A percentile compares a stretch with the other conserved stretches of the same genome.
Conservation (phyloP, 2,329 filamentous ascomycete species). For the Blastomyces percursus region DNA sequence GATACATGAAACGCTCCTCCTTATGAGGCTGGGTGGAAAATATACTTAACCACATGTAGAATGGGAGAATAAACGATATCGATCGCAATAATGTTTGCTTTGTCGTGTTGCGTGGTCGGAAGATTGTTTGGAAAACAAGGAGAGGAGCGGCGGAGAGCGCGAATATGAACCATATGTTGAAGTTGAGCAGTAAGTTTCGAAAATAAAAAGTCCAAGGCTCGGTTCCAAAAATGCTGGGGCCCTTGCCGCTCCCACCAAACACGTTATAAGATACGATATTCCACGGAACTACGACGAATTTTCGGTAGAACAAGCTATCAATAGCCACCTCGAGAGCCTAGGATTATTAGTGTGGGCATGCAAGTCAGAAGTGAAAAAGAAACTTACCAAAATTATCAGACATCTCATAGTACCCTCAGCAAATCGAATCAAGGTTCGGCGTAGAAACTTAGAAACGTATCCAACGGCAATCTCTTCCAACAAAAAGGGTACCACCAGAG, state of each 20-base stretch:
- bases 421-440: constrained; percentile 50
- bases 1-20: constrained; percentile 98
- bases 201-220: constrained; percentile 97
- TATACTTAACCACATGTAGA: constrained; percentile 89
- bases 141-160: constrained; percentile 65
- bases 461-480: constrained; percentile 59
- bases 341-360: constrained; percentile 18
- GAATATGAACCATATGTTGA: constrained; percentile 85
- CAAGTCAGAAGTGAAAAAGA: not conserved
- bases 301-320: constrained; percentile 78
- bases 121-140: constrained; percentile 59
- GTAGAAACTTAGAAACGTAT: constrained; percentile 44
- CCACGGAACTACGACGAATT: constrained; percentile 64
- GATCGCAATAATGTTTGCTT: constrained; percentile 63
- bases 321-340: constrained; percentile 58
- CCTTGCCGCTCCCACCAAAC: constrained; percentile 63
- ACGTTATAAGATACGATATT: constrained; percentile 97
- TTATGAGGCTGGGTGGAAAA: constrained; percentile 93
- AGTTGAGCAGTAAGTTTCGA: constrained; percentile 82
- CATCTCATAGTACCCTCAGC: constrained; percentile 57
- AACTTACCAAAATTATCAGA: constrained; percentile 56
- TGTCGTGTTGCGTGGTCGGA: constrained; percentile 50
- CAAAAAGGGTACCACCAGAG: constrained; percentile 69
- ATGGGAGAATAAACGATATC: constrained; percentile 67
- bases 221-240: constrained; percentile 86